Evolutionary conservation across 768 basidiomycete genomes (phyloP).

Genomic region (Mycena leptocephala): DNA sequence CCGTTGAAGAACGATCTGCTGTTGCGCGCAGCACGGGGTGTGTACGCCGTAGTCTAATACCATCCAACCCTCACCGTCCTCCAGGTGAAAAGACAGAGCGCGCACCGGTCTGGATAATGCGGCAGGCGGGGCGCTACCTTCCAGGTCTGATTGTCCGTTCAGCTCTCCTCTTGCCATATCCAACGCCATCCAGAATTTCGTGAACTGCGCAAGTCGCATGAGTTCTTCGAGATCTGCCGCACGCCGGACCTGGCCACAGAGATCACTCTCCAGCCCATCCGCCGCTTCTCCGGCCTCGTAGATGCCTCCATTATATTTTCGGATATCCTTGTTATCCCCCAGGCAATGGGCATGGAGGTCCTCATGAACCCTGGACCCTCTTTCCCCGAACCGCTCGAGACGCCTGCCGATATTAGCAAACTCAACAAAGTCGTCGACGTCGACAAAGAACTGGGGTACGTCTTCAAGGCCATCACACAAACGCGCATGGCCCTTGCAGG

Average conservation of each 20-base stretch:
- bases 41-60: constrained; percentile 22
- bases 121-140: constrained; percentile 95
- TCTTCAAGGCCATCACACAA: constrained; percentile 92
- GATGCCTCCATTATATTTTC: constrained; percentile 99
- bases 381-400: constrained; percentile 90
- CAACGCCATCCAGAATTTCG: constrained; percentile 81
- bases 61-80: constrained; percentile 2
- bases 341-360: constrained; percentile 97
- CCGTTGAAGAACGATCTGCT: constrained; percentile 90
- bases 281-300: constrained; percentile 87
- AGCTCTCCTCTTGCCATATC: constrained; percentile 11
- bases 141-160: constrained; percentile 74
- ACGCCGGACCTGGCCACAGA: constrained; percentile 91
- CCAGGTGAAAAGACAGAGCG: constrained; percentile 89
- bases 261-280: constrained; percentile 95
- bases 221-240: constrained; percentile 96
- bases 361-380: constrained; percentile 94
- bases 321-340: constrained; percentile 98
- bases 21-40: constrained; percentile 89
- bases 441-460: constrained; percentile 89
- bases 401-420: constrained; percentile 80
- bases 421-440: constrained; percentile 80
- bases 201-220: constrained; percentile 86
- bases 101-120: constrained; percentile 99
- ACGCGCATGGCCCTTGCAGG: constrained; percentile 88